Evolutionary conservation across 2,329 filamentous ascomycete species (phyloP).

Genomic region (Claviceps sp.): DNA sequence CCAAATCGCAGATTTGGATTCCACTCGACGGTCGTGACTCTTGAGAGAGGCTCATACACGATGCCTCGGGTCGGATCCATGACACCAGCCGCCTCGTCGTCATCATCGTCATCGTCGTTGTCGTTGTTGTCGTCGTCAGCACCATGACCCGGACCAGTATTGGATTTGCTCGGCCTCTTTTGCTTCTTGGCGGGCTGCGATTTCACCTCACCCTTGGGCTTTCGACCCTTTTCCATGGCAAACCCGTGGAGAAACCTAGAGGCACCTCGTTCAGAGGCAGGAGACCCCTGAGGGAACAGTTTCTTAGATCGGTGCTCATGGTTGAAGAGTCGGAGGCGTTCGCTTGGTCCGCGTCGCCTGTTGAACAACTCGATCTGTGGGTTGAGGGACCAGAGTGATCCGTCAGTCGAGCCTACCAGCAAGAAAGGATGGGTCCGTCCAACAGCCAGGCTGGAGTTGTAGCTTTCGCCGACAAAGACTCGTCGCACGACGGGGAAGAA

Average conservation of each 20-base stretch:
- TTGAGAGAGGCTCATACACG: slow-evolving; percentile 49
- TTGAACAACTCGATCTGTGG: slow-evolving; percentile 24
- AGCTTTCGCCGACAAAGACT: slow-evolving; percentile 36
- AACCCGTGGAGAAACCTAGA: slow-evolving; percentile 40
- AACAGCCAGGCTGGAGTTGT: slow-evolving; percentile 35
- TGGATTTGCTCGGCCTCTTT: slow-evolving; percentile 23
- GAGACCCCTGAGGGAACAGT: slow-evolving; percentile 16
- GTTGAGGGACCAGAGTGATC: slow-evolving; percentile 36
- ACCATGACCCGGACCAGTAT: slow-evolving; percentile 13
- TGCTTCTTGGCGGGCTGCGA: slow-evolving; percentile 21
- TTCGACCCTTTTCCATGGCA: slow-evolving; percentile 33
- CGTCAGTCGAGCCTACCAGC: slow-evolving; percentile 39
- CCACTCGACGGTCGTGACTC: slow-evolving; percentile 51
- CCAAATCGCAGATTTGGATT: slow-evolving; percentile 54
- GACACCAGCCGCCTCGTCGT: slow-evolving; percentile 18
- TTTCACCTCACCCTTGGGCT: slow-evolving; percentile 28
- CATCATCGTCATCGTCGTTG: slow-evolving; percentile 15
- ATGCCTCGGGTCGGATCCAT: slow-evolving; percentile 29
- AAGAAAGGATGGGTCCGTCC: slow-evolving; percentile 39
- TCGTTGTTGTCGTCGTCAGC: slow-evolving; percentile 20
- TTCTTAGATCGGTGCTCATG: slow-evolving; percentile 35
- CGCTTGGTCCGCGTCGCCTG: slow-evolving; percentile 18
- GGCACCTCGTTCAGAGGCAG: slow-evolving; percentile 26
- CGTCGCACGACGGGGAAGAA: slow-evolving; percentile 40
- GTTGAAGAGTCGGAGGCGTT: slow-evolving; percentile 32